Percentiles rank a stretch among this genome's conserved stretches.
Conservation (phyloP, 2,329 filamentous ascomycete genomes). For the Hirsutella minnesotensis region DNA sequence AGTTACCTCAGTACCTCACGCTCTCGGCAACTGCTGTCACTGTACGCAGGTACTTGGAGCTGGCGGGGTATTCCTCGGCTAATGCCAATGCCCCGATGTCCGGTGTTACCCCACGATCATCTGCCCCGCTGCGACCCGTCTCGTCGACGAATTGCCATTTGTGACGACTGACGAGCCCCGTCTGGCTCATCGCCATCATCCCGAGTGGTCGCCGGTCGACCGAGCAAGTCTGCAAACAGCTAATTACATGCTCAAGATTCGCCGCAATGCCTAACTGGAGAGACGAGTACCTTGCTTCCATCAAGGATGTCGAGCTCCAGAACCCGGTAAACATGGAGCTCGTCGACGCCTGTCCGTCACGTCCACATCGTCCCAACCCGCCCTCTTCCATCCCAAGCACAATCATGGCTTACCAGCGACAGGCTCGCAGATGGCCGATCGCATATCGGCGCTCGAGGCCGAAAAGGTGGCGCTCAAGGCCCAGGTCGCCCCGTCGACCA, state of each 20-base stretch:
- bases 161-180: too few species aligned
- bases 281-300: conserved; percentile 65
- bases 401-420: not conserved
- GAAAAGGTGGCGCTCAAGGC: conserved; percentile 34
- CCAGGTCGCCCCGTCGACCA: conserved; percentile 10
- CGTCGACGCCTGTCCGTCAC: conserved; percentile 62
- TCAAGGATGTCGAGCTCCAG: conserved; percentile 62
- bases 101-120: too few species aligned
- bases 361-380: conserved; percentile 1
- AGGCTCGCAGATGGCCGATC: conserved; percentile 58
- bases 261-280: conserved; percentile 55
- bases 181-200: too few species aligned
- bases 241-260: too few species aligned
- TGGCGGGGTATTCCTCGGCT: conserved; percentile 19
- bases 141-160: too few species aligned
- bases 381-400: not conserved
- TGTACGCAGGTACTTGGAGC: not conserved
- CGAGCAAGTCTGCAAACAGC: too few species aligned
- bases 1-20: too few species aligned
- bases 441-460: conserved; percentile 50
- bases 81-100: conserved; percentile 1
- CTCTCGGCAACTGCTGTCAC: not conserved
- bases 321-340: conserved; percentile 49
- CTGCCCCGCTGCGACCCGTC: not conserved
- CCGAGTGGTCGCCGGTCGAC: too few species aligned